Evolutionary conservation across 345 rosid genomes (phyloP).

Genomic region (Citrus glauca): DNA sequence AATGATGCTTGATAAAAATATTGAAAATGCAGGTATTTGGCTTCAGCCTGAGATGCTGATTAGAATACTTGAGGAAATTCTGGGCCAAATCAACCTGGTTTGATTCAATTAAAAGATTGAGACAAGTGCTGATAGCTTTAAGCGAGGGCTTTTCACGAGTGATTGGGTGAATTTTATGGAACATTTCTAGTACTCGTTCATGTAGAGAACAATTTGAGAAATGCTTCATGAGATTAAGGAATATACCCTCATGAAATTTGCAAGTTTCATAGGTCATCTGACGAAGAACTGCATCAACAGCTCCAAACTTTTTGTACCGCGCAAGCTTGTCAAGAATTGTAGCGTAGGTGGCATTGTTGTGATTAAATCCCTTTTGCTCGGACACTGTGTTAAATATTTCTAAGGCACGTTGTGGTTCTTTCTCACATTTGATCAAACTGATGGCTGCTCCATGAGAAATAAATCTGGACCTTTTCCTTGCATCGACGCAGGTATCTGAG

Average conservation of each 20-base stretch:
- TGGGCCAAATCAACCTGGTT: conserved; percentile 50
- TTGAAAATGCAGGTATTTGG: conserved; percentile 93
- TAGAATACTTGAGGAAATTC: conserved; percentile 47
- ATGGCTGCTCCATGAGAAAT: conserved; percentile 64
- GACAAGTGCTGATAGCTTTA: conserved; percentile 80
- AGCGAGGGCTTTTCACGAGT: conserved; percentile 78
- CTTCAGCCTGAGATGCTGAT: conserved; percentile 39
- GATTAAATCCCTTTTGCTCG: conserved; percentile 70
- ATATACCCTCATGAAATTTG: conserved; percentile 72
- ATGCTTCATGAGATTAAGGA: conserved; percentile 75
- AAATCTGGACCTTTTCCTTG: conserved; percentile 39
- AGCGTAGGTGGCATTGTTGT: conserved; percentile 79
- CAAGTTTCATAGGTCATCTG: conserved; percentile 87
- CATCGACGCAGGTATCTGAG: conserved; percentile 19
- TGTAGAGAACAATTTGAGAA: conserved; percentile 48
- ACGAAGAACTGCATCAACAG: conserved; percentile 66
- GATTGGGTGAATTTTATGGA: conserved; percentile 52
- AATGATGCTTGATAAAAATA: conserved; percentile 77
- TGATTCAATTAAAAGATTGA: conserved; percentile 71
- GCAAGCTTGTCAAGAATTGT: conserved; percentile 65
- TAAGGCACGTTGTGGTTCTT: conserved; percentile 67
- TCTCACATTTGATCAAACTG: conserved; percentile 63
- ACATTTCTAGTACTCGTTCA: conserved; percentile 67
- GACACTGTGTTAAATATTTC: conserved; percentile 66
- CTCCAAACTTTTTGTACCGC: conserved; percentile 61